phyloP scores from a whole-genome alignment of 257 asterid species.

The Capsicum chinense region DNA sequence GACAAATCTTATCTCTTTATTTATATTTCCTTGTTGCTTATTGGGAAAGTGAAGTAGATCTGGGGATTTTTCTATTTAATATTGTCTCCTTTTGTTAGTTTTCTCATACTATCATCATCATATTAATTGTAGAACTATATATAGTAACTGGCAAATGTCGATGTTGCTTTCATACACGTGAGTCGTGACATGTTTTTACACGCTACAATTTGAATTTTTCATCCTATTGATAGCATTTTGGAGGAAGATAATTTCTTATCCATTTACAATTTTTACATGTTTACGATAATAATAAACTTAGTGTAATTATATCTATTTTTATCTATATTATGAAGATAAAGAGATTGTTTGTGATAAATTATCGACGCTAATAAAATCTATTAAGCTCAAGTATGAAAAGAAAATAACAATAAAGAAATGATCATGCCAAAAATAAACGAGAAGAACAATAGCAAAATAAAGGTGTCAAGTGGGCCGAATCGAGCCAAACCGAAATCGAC shows the following conservation, averaged over 20 bases:
- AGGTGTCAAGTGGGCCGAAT: too few species aligned
- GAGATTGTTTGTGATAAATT: too few species aligned
- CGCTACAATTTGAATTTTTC: background rate
- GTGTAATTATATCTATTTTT: too few species aligned
- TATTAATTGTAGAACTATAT: constrained; percentile 6
- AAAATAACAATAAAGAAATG: too few species aligned
- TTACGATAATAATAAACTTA: too few species aligned
- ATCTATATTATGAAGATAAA: too few species aligned
- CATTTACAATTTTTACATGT: too few species aligned
- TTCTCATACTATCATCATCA: background rate
- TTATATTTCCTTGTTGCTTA: constrained; percentile 28
- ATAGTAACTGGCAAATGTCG: constrained; percentile 33
- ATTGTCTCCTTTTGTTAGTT: background rate
- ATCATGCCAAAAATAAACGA: too few species aligned
- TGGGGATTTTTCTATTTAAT: background rate
- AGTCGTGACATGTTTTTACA: constrained; percentile 25
- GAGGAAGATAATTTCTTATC: background rate
- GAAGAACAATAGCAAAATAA: too few species aligned
- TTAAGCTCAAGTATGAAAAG: too few species aligned
- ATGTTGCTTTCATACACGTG: constrained; percentile 42
- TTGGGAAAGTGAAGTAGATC: constrained; percentile 42
- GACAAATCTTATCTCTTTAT: constrained; percentile 49
- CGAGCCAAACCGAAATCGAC: too few species aligned
- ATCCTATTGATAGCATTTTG: background rate
- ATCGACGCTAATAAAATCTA: too few species aligned